A percentile compares a stretch with the other conserved stretches of the same genome.
Evolutionary conservation across 306 rosid genomes (phyloP).

Genomic region (Benincasa hispida): DNA sequence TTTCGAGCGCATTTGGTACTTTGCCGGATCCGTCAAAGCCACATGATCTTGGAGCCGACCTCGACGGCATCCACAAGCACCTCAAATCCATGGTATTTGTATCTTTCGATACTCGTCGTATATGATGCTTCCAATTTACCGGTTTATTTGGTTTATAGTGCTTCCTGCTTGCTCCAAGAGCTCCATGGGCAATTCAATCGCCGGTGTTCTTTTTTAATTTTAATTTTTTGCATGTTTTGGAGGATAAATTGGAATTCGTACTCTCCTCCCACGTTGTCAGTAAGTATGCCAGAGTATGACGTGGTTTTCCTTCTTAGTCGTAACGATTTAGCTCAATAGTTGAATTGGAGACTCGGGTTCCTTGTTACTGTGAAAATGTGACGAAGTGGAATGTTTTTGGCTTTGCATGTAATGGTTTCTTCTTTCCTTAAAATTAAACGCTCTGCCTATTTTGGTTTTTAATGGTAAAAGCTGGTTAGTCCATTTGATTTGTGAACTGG

Average conservation of each 20-base stretch:
- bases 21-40: constrained; percentile 18
- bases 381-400: background rate
- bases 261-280: background rate
- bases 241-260: background rate
- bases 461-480: background rate
- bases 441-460: background rate
- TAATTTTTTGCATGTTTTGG: background rate
- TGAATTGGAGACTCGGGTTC: background rate
- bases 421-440: background rate
- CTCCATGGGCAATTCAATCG: background rate
- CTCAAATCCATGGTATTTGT: constrained; percentile 47
- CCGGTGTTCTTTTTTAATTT: background rate
- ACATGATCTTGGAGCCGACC: constrained; percentile 21
- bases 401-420: background rate
- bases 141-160: background rate
- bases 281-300: background rate
- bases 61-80: constrained; percentile 33
- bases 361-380: background rate
- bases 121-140: background rate
- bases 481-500: background rate
- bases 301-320: background rate
- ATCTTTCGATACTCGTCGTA: background rate
- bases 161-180: background rate
- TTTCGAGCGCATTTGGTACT: constrained; percentile 14
- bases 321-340: background rate